Evolutionary conservation across 148 eudicot species (phyloP).

Genomic region (Silene uniflora): DNA sequence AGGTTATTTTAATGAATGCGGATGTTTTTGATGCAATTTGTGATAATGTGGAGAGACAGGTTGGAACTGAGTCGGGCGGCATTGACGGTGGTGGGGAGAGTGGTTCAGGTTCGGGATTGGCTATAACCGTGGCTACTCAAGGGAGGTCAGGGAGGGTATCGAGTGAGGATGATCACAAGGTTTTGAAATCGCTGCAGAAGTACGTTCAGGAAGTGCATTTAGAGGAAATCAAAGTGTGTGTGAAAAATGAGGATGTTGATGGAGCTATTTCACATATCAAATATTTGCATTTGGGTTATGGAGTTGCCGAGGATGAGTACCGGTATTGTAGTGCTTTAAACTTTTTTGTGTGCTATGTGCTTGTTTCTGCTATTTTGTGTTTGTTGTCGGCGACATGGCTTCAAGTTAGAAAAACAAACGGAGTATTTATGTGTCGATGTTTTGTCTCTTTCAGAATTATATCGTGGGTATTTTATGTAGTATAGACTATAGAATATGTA

Average conservation of each 20-base stretch:
- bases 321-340: slow-evolving; percentile 40
- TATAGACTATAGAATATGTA: not conserved
- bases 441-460: not conserved
- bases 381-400: not conserved
- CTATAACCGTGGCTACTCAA: slow-evolving; percentile 45
- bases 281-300: slow-evolving; percentile 64
- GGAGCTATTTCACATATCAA: slow-evolving; percentile 52
- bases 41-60: slow-evolving; percentile 56
- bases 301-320: slow-evolving; percentile 58
- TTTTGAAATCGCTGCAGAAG: slow-evolving; percentile 54
- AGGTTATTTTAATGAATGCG: slow-evolving; percentile 53
- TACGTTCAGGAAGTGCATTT: slow-evolving; percentile 64
- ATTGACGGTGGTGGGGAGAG: slow-evolving; percentile 18
- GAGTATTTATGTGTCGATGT: not conserved
- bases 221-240: slow-evolving; percentile 63
- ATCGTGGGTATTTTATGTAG: not conserved
- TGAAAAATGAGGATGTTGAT: slow-evolving; percentile 43
- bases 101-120: slow-evolving; percentile 37
- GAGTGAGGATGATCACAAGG: slow-evolving; percentile 46
- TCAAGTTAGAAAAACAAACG: not conserved
- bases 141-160: slow-evolving; percentile 23
- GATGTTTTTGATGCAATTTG: slow-evolving; percentile 64
- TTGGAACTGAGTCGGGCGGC: slow-evolving; percentile 30
- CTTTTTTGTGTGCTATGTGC: not conserved
- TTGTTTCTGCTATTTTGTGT: slow-evolving; percentile 2